Percentiles rank a stretch among this genome's conserved stretches.
Conservation (phyloP, 2,329 filamentous ascomycete genomes). For the Pyricularia pennisetigena region DNA sequence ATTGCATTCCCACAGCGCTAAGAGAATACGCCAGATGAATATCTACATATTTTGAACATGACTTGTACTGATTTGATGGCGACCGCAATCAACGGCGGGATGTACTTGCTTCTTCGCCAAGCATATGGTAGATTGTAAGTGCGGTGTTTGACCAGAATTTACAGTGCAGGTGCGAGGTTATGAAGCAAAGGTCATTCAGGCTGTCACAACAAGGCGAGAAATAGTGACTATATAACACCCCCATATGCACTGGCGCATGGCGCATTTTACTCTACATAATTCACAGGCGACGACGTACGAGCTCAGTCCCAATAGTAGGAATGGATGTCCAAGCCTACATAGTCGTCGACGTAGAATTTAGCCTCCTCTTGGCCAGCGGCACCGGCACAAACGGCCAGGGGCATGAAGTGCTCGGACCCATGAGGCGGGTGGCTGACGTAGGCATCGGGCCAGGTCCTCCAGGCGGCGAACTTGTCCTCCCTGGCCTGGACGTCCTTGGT, state of each 20-base stretch:
- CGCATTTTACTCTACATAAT: neutral
- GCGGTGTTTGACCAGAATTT: no score
- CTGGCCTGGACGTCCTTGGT: constrained; percentile 24
- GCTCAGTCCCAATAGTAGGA: constrained; percentile 42
- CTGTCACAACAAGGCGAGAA: no score
- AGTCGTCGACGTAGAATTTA: constrained; percentile 37
- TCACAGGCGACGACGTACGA: no score
- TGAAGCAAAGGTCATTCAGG: no score
- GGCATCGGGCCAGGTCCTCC: constrained; percentile 35
- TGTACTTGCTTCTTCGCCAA: neutral
- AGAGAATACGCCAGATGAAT: neutral
- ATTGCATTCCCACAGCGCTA: neutral
- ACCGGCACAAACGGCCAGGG: constrained; percentile 45
- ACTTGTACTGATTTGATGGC: neutral
- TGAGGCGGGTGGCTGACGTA: constrained; percentile 43
- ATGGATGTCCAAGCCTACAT: constrained; percentile 36
- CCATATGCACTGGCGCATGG: neutral
- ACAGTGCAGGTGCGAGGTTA: neutral
- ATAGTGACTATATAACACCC: neutral
- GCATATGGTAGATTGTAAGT: no score
- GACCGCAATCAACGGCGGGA: neutral
- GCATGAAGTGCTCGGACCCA: constrained; percentile 50
- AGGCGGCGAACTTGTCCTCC: constrained; percentile 29
- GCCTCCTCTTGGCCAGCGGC: constrained; percentile 34
- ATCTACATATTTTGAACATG: neutral